phyloP scores from a whole-genome alignment of 1,139 yeast genomes.

The Eremothecium sinecaudum region DNA sequence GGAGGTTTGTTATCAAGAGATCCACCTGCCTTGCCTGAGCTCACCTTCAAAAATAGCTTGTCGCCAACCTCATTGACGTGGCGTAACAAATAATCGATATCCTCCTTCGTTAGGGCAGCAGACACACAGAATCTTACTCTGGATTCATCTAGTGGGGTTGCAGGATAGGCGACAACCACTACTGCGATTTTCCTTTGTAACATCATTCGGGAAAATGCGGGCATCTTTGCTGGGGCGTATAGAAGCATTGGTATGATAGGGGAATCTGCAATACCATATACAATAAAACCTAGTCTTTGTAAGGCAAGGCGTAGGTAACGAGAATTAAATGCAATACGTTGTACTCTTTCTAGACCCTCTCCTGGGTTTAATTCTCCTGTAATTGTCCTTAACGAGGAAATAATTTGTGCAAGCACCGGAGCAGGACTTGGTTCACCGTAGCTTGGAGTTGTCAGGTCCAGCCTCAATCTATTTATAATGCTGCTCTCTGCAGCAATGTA shows the following conservation, averaged over 20 bases:
- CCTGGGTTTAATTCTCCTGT: slow-evolving; percentile 80
- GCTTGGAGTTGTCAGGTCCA: slow-evolving; percentile 61
- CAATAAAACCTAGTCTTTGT: slow-evolving; percentile 85
- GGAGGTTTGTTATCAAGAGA: slow-evolving; percentile 49
- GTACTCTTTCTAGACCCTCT: slow-evolving; percentile 84
- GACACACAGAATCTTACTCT: slow-evolving; percentile 91
- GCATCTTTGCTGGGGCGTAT: slow-evolving; percentile 90
- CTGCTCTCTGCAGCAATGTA: slow-evolving; percentile 69
- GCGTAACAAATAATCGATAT: slow-evolving; percentile 69
- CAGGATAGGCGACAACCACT: slow-evolving; percentile 96
- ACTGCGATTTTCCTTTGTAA: slow-evolving; percentile 77
- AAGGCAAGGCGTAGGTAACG: slow-evolving; percentile 86
- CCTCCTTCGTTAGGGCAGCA: slow-evolving; percentile 86
- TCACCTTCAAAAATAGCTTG: slow-evolving; percentile 59
- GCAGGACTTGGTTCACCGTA: slow-evolving; percentile 86
- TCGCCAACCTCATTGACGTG: slow-evolving; percentile 78
- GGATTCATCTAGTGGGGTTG: slow-evolving; percentile 84
- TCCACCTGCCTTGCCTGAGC: slow-evolving; percentile 70
- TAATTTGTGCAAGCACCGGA: slow-evolving; percentile 82
- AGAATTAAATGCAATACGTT: slow-evolving; percentile 91
- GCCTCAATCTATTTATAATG: slow-evolving; percentile 63
- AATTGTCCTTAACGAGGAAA: slow-evolving; percentile 68
- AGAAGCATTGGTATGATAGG: slow-evolving; percentile 88
- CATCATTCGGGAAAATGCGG: slow-evolving; percentile 78
- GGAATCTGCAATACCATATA: slow-evolving; percentile 90